A percentile compares a stretch with the other conserved stretches of the same genome.
Evolutionary conservation across 2,329 filamentous ascomycete genomes (phyloP).

Genomic region (Aureobasidium lini): DNA sequence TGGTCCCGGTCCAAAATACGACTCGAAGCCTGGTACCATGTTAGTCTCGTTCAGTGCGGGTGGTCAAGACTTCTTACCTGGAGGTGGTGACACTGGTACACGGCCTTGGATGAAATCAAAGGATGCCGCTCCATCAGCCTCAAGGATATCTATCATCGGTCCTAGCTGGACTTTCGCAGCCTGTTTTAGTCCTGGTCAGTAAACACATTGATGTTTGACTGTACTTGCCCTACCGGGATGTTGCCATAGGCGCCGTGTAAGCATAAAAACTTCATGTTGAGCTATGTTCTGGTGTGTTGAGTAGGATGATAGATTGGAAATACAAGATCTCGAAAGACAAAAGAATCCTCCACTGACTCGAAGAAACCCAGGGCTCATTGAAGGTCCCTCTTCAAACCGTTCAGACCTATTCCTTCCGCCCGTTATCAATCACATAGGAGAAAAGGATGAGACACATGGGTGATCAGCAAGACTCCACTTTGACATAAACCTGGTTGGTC

Average conservation of each 20-base stretch:
- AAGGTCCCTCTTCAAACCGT: not conserved
- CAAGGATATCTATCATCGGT: not conserved
- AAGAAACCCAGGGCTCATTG: no score
- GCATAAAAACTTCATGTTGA: not conserved
- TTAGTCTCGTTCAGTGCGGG: not conserved
- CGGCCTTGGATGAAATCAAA: conserved; percentile 4
- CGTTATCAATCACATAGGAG: not conserved
- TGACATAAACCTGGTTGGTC: not conserved
- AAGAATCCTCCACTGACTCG: not conserved
- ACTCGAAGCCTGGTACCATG: not conserved
- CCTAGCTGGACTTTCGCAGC: not conserved
- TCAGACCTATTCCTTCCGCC: not conserved
- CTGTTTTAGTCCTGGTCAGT: not conserved
- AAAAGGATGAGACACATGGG: not conserved
- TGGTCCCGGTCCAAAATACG: not conserved
- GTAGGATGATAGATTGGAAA: not conserved
- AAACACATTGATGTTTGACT: no score
- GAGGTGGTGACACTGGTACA: not conserved
- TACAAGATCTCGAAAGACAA: not conserved
- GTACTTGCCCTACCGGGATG: not conserved
- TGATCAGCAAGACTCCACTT: not conserved
- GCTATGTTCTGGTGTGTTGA: not conserved
- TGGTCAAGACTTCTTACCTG: not conserved
- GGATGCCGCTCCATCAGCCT: not conserved
- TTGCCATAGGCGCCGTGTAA: conserved; percentile 9